Evolutionary conservation across 805 yeast species (phyloP).

Genomic region (Hanseniaspora guilliermondii): DNA sequence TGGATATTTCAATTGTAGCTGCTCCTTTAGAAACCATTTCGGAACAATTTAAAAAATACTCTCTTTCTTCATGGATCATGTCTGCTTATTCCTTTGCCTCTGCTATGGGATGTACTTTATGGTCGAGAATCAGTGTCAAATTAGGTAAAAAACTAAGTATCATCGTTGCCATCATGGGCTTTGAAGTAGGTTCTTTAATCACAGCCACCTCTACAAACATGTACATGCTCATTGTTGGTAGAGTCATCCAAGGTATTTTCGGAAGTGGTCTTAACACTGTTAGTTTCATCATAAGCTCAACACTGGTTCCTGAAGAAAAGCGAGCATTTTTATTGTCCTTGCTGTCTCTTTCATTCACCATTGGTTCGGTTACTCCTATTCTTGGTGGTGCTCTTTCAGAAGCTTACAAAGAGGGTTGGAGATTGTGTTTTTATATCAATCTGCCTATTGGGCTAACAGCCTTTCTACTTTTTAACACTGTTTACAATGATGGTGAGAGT

Average conservation of each 20-base stretch:
- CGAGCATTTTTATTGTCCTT: slow-evolving; percentile 21
- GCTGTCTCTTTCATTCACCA: slow-evolving; percentile 16
- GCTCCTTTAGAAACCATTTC: slow-evolving; percentile 42
- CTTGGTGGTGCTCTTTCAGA: slow-evolving; percentile 55
- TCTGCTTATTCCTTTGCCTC: slow-evolving; percentile 44
- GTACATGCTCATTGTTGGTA: slow-evolving; percentile 55
- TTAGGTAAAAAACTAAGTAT: slow-evolving; percentile 45
- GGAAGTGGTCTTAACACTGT: slow-evolving; percentile 55
- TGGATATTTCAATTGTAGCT: slow-evolving; percentile 49
- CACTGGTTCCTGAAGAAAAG: slow-evolving; percentile 20
- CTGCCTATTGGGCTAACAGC: slow-evolving; percentile 48
- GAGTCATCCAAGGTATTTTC: slow-evolving; percentile 60
- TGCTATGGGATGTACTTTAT: slow-evolving; percentile 42
- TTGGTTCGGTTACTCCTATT: slow-evolving; percentile 20
- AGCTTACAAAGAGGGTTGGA: slow-evolving; percentile 45
- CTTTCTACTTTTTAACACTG: slow-evolving; percentile 13
- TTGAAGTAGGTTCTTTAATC: slow-evolving; percentile 51
- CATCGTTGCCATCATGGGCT: slow-evolving; percentile 37
- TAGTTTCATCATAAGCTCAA: slow-evolving; percentile 41
- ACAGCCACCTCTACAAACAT: slow-evolving; percentile 44
- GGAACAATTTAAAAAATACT: slow-evolving; percentile 36
- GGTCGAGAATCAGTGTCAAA: slow-evolving; percentile 45
- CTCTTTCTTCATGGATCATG: slow-evolving; percentile 47
- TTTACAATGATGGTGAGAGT: slow-evolving; percentile 5
- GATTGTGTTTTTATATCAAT: slow-evolving; percentile 66